phyloP scores from a whole-genome alignment of 1,284 basidiomycete species.

The Cutaneotrichosporon cutaneum region DNA sequence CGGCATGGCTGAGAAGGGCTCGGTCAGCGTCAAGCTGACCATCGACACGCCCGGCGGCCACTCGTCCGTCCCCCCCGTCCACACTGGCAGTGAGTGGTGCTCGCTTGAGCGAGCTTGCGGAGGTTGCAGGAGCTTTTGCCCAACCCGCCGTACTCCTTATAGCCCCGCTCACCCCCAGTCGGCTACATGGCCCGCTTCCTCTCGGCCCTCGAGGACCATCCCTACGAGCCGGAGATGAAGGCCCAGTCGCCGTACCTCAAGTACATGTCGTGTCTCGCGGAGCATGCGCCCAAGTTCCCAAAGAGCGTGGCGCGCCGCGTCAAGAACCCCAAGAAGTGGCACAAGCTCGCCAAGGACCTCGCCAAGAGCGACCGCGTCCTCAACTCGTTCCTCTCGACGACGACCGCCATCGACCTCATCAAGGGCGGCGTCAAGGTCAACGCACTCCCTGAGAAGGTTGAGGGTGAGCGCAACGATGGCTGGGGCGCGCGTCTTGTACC shows the following conservation, averaged over 20 bases:
- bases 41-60: slow-evolving; percentile 53
- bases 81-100: slow-evolving; percentile 49
- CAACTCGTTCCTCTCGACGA: slow-evolving; percentile 50
- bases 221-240: slow-evolving; percentile 45
- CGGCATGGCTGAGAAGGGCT: slow-evolving; percentile 57
- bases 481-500: too few relatives aligned
- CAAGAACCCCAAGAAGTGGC: slow-evolving; percentile 50
- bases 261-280: slow-evolving; percentile 55
- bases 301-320: slow-evolving; percentile 40
- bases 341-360: slow-evolving; percentile 50
- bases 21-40: slow-evolving; percentile 41
- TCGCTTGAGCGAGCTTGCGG: too few relatives aligned
- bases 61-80: slow-evolving; percentile 49
- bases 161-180: slow-evolving; percentile 31
- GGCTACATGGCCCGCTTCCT: slow-evolving; percentile 51
- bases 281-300: slow-evolving; percentile 53
- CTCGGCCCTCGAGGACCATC: slow-evolving; percentile 47
- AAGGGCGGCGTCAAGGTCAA: slow-evolving; percentile 53
- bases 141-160: neutral
- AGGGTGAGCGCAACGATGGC: slow-evolving; percentile 32
- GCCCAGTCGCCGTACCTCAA: slow-evolving; percentile 53
- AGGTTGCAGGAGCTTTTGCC: neutral
- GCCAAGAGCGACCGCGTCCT: slow-evolving; percentile 35
- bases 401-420: slow-evolving; percentile 50
- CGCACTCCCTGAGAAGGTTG: slow-evolving; percentile 51